These are phyloP conservation scores for Yarrowia yakushimensis DNA, from an alignment of 805 yeast genomes.

Conservation along the genomic window DNA sequence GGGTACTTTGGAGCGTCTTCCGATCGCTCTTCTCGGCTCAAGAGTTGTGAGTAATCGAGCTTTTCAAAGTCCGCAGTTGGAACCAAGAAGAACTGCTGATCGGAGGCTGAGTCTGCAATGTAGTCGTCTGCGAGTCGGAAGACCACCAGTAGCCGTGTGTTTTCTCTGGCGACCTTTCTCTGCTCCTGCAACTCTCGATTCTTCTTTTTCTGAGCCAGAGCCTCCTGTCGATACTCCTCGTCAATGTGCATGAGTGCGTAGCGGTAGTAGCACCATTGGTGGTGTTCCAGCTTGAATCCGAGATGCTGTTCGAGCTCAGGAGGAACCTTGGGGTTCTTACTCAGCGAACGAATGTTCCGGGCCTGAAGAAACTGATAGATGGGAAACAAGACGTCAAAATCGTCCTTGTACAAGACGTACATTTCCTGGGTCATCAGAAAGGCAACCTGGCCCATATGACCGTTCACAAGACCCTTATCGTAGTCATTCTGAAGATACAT, in stretches of 20 bases:
- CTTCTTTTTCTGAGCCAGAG: conserved; percentile 1
- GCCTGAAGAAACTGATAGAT: background rate
- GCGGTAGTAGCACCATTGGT: background rate
- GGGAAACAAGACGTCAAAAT: background rate
- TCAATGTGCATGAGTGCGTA: conserved; percentile 11
- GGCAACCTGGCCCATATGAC: conserved; percentile 12
- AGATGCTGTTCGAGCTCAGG: background rate
- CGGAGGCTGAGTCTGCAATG: background rate
- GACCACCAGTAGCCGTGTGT: background rate
- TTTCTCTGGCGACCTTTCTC: background rate
- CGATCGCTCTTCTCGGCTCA: background rate
- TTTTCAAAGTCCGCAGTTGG: background rate
- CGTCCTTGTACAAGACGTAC: background rate
- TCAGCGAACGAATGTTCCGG: background rate
- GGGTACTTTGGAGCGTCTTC: background rate
- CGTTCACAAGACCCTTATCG: background rate
- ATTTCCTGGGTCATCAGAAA: background rate
- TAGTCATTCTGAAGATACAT: conserved; percentile 3
- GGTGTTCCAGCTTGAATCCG: background rate
- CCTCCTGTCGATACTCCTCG: conserved; percentile 3
- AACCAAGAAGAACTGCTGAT: background rate
- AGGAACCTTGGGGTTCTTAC: background rate
- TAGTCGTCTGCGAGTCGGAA: conserved; percentile 6
- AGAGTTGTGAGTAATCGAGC: background rate
- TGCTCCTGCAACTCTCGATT: background rate